These are phyloP conservation scores for Talaromyces sp. DNA, from an alignment of 2,329 filamentous ascomycete species.

Conservation along the genomic window DNA sequence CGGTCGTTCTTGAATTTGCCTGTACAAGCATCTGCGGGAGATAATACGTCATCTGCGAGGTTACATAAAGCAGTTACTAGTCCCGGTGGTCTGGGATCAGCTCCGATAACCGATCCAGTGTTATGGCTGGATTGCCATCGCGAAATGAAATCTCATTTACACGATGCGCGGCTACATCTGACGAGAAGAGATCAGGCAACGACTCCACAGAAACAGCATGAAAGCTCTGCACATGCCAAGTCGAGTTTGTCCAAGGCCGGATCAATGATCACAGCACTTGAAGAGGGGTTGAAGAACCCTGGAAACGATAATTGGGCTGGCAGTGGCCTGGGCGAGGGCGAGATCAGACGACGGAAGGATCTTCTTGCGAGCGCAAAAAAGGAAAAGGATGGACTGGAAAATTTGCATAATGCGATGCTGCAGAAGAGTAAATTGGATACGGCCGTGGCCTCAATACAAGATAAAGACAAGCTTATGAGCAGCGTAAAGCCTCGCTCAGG, in stretches of 20 bases:
- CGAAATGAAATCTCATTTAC: slow-evolving; percentile 59
- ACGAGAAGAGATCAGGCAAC: slow-evolving; percentile 58
- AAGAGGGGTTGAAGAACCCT: slow-evolving; percentile 52
- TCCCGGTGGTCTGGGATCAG: slow-evolving; percentile 30
- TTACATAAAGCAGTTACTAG: slow-evolving; percentile 45
- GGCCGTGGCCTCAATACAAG: slow-evolving; percentile 45
- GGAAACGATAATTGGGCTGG: slow-evolving; percentile 28
- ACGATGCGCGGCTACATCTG: slow-evolving; percentile 57
- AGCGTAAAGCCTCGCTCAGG: slow-evolving; percentile 35
- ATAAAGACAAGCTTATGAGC: slow-evolving; percentile 44
- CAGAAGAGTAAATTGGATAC: slow-evolving; percentile 47
- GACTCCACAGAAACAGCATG: slow-evolving; percentile 58
- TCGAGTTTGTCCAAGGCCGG: slow-evolving; percentile 56
- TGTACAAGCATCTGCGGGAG: slow-evolving; percentile 32
- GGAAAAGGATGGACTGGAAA: slow-evolving; percentile 61
- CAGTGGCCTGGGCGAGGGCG: slow-evolving; percentile 55
- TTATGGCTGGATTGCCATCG: slow-evolving; percentile 61
- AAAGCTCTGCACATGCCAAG: slow-evolving; percentile 61
- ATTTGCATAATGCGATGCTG: slow-evolving; percentile 57
- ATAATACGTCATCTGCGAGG: slow-evolving; percentile 33
- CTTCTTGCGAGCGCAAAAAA: slow-evolving; percentile 56
- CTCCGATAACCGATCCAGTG: slow-evolving; percentile 49
- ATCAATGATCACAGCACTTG: slow-evolving; percentile 53
- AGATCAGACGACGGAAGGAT: slow-evolving; percentile 57
- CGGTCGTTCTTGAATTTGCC: slow-evolving; percentile 58